A percentile compares a stretch with the other conserved stretches of the same genome.
phyloP scores from a whole-genome alignment of 805 yeast genomes.

The Ogataea chonburiensis region DNA sequence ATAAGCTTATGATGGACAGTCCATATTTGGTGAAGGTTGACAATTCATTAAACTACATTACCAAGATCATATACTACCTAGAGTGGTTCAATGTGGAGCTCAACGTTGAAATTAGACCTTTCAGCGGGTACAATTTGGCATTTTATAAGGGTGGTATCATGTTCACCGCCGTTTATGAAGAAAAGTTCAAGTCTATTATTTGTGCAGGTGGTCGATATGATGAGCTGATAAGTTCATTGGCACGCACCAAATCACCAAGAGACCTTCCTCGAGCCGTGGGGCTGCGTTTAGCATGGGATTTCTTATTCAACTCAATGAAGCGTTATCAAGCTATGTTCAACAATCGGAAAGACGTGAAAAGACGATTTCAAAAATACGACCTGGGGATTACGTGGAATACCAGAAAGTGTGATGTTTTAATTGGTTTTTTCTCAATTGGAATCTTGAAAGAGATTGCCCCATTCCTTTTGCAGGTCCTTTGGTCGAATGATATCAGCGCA shows the following conservation, averaged over 20 bases:
- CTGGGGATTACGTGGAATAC: constrained; percentile 42
- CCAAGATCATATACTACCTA: constrained; percentile 53
- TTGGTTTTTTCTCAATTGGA: constrained; percentile 63
- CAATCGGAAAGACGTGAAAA: constrained; percentile 25
- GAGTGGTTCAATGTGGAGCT: constrained; percentile 54
- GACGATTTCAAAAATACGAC: constrained; percentile 35
- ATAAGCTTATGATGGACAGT: constrained; percentile 71
- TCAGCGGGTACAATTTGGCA: constrained; percentile 76
- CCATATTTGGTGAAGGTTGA: constrained; percentile 62
- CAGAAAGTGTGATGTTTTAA: constrained; percentile 76
- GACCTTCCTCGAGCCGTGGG: constrained; percentile 71
- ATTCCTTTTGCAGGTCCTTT: constrained; percentile 59
- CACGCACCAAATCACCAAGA: constrained; percentile 43
- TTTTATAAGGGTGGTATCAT: constrained; percentile 81
- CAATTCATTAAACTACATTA: constrained; percentile 59
- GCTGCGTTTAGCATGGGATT: constrained; percentile 76
- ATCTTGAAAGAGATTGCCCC: constrained; percentile 60
- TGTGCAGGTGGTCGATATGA: constrained; percentile 97
- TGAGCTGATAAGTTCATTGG: constrained; percentile 59
- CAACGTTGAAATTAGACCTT: constrained; percentile 64
- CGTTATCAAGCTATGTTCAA: constrained; percentile 41
- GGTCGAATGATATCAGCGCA: constrained; percentile 79
- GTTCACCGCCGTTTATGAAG: constrained; percentile 82
- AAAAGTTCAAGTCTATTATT: constrained; percentile 49
- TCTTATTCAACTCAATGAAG: constrained; percentile 51